phyloP scores from a whole-genome alignment of 83 land plant species.

The Picea engelmannii region DNA sequence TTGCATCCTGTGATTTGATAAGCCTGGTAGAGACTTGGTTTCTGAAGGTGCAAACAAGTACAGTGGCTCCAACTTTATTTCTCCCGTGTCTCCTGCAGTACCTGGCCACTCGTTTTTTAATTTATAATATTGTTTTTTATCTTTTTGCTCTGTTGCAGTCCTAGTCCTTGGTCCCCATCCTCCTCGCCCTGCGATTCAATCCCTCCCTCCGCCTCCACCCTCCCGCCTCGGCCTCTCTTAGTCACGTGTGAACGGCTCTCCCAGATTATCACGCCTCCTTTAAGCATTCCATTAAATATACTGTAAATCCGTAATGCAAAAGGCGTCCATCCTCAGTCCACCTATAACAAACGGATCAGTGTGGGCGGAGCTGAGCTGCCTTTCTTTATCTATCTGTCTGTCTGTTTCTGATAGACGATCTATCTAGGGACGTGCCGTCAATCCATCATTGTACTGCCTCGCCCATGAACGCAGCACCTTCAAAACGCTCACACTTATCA shows the following conservation, averaged over 20 bases:
- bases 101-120: conserved; percentile 1
- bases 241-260: background rate
- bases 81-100: conserved; percentile 16
- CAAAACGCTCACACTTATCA: background rate
- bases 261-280: background rate
- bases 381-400: no score
- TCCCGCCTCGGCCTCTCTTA: no score
- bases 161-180: conserved; percentile 1
- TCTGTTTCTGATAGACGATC: background rate
- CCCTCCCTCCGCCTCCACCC: no score
- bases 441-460: conserved; percentile 5
- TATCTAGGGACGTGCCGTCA: conserved; percentile 9
- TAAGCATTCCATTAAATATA: background rate
- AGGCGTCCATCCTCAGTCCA: background rate
- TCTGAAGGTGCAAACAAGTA: background rate
- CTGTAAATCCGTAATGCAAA: background rate
- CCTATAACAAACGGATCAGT: no score
- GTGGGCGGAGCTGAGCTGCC: background rate
- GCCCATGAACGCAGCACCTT: conserved; percentile 1
- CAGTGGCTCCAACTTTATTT: conserved; percentile 2
- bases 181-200: background rate
- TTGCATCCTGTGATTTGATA: background rate
- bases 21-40: background rate
- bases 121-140: background rate
- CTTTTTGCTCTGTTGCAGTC: background rate